These are phyloP conservation scores for Liriodendron chinense DNA, from an alignment of 164 flowering plant genomes.

Conservation along the genomic window DNA sequence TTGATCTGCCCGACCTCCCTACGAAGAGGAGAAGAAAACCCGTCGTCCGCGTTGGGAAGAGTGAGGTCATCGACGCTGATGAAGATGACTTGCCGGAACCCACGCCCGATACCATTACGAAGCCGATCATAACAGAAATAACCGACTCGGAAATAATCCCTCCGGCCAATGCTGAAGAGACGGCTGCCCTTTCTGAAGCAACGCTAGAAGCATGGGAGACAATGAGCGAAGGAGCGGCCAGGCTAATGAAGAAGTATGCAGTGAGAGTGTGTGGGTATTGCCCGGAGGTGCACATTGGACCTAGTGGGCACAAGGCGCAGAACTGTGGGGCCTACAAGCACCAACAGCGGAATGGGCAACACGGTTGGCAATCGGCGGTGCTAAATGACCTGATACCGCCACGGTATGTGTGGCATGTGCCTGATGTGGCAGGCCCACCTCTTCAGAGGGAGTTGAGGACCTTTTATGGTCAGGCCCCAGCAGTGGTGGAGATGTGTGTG, in stretches of 20 bases:
- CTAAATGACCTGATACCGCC: constrained; percentile 91
- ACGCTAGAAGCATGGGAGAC: constrained; percentile 77
- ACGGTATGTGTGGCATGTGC: constrained; percentile 92
- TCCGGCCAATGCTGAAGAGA: constrained; percentile 57
- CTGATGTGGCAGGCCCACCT: constrained; percentile 61
- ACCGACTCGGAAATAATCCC: constrained; percentile 50
- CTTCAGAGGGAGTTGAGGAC: constrained; percentile 62
- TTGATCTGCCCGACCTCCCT: constrained; percentile 78
- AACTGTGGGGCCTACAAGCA: constrained; percentile 94
- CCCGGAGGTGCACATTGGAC: constrained; percentile 88
- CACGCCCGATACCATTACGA: constrained; percentile 17
- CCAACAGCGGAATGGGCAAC: constrained; percentile 97
- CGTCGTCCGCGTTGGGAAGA: constrained; percentile 66
- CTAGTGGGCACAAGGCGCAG: constrained; percentile 91
- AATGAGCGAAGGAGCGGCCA: constrained; percentile 77
- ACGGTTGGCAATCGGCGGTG: constrained; percentile 93
- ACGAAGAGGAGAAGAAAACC: constrained; percentile 92
- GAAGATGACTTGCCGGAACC: constrained; percentile 86
- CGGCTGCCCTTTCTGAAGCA: constrained; percentile 57
- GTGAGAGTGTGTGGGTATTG: constrained; percentile 97
- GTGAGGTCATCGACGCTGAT: constrained; percentile 87
- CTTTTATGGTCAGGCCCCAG: constrained; percentile 96
- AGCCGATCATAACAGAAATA: constrained; percentile 48
- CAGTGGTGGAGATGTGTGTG: constrained; percentile 85
- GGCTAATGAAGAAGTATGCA: constrained; percentile 70